phyloP scores from a whole-genome alignment of 169 alveolate genomes.

The Cryptosporidium xiaoi region DNA sequence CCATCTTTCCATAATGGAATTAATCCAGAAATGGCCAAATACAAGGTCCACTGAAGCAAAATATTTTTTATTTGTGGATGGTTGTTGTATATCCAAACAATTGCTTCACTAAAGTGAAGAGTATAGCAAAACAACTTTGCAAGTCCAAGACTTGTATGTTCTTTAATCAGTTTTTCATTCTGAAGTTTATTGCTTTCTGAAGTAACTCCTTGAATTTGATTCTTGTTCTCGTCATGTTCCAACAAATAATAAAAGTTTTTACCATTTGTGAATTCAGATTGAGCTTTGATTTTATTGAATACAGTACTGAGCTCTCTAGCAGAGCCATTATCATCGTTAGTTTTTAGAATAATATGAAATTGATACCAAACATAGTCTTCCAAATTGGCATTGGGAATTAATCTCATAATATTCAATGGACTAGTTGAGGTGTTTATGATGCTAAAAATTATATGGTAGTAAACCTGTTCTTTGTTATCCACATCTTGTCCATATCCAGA shows the following conservation, averaged over 20 bases:
- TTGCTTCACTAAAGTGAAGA: conserved; percentile 60
- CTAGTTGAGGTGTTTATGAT: conserved; percentile 26
- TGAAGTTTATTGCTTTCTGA: background rate
- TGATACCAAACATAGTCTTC: conserved; percentile 72
- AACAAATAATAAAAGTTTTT: background rate
- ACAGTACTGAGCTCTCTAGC: conserved; percentile 20
- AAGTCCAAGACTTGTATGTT: conserved; percentile 16
- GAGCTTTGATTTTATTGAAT: conserved; percentile 2
- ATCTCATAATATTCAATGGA: conserved; percentile 27
- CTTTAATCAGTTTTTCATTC: background rate
- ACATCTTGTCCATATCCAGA: conserved; percentile 30
- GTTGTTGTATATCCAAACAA: conserved; percentile 38
- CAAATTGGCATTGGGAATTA: conserved; percentile 21
- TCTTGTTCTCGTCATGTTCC: background rate
- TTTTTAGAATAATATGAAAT: conserved; percentile 51
- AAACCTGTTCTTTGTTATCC: conserved; percentile 10
- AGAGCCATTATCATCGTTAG: conserved; percentile 48
- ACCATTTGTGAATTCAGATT: background rate
- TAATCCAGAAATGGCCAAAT: conserved; percentile 51
- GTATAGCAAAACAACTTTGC: conserved; percentile 67
- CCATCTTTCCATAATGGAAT: conserved; percentile 46
- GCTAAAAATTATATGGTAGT: conserved; percentile 52
- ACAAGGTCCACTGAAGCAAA: conserved; percentile 61
- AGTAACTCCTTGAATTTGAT: background rate
- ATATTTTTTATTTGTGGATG: conserved; percentile 30